Evolutionary conservation across 139 green algal species (phyloP).

Genomic region (Trebouxia sp.): DNA sequence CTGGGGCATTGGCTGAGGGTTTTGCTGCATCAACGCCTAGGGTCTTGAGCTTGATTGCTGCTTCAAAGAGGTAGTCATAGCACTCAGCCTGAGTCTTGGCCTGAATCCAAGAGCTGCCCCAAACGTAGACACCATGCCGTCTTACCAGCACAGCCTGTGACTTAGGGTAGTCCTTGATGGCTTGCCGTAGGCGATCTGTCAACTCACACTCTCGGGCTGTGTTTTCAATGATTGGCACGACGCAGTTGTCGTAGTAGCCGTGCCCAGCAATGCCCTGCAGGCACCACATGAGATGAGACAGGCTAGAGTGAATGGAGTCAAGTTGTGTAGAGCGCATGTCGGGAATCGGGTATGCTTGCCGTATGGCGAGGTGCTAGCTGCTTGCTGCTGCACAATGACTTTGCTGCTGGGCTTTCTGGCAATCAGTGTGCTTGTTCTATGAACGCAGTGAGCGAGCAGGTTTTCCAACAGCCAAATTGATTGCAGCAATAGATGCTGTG

Average conservation of each 20-base stretch:
- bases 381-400: too few relatives aligned
- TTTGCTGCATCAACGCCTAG: slow-evolving; percentile 75
- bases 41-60: slow-evolving; percentile 74
- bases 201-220: slow-evolving; percentile 95
- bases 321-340: too few relatives aligned
- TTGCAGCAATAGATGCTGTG: too few relatives aligned
- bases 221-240: slow-evolving; percentile 97
- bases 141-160: slow-evolving; percentile 84
- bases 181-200: slow-evolving; percentile 81
- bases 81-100: slow-evolving; percentile 86
- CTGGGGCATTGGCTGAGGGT: slow-evolving; percentile 38
- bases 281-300: background rate
- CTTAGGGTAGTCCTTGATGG: slow-evolving; percentile 48
- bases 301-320: too few relatives aligned
- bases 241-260: slow-evolving; percentile 83
- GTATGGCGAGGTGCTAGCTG: too few relatives aligned
- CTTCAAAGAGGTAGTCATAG: slow-evolving; percentile 97
- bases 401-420: too few relatives aligned
- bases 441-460: too few relatives aligned
- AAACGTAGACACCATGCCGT: slow-evolving; percentile 87
- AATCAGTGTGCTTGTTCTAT: too few relatives aligned
- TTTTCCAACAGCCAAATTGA: too few relatives aligned
- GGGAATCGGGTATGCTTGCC: too few relatives aligned
- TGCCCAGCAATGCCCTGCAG: slow-evolving; percentile 82
- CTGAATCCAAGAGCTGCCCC: slow-evolving; percentile 81